These are phyloP conservation scores for Fraxinus nigra DNA, from an alignment of 305 asterid species.

Conservation along the genomic window DNA sequence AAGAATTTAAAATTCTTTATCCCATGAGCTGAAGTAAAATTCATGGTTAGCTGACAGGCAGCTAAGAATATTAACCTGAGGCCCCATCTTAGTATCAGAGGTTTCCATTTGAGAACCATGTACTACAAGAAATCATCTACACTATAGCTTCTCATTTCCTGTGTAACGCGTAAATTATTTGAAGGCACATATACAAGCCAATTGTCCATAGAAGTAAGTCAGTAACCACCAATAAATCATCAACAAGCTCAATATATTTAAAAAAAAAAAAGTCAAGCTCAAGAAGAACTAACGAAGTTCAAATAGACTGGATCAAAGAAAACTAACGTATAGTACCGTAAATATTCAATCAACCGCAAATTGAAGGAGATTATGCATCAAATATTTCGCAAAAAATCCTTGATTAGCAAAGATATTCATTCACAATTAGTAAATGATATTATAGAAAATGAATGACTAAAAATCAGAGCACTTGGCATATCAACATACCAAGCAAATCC, in stretches of 20 bases:
- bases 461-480: slow-evolving; percentile 14
- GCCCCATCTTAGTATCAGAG: background rate
- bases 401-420: slow-evolving; percentile 6
- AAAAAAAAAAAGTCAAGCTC: background rate
- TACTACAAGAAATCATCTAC: background rate
- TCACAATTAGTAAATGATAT: slow-evolving; percentile 9
- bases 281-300: background rate
- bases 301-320: background rate
- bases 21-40: background rate
- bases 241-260: background rate
- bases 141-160: background rate
- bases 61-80: background rate
- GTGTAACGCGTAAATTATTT: background rate
- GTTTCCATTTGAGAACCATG: background rate
- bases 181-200: background rate
- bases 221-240: background rate
- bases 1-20: background rate
- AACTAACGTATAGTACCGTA: background rate
- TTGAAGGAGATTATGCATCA: slow-evolving; percentile 8
- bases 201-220: background rate
- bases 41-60: background rate
- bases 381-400: slow-evolving; percentile 16
- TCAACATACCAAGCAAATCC: slow-evolving; percentile 79
- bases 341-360: slow-evolving; percentile 5
- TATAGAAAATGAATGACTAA: slow-evolving; percentile 12